A percentile compares a stretch with the other conserved stretches of the same genome.
phyloP scores from a whole-genome alignment of 1,284 basidiomycete species.

The Leucoagaricus sp. region DNA sequence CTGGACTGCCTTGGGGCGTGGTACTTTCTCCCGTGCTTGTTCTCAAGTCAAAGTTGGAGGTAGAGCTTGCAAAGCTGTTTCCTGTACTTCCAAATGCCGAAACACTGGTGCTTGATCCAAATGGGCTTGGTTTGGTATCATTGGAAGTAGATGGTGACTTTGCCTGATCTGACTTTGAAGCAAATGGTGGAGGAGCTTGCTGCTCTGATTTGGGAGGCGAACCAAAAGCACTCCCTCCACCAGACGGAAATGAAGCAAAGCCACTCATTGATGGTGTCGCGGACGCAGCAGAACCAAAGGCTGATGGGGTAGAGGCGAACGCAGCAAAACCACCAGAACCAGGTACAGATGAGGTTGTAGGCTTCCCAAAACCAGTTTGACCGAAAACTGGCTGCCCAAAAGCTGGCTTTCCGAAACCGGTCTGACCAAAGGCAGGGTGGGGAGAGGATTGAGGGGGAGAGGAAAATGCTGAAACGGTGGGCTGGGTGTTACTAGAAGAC shows the following conservation, averaged over 20 bases:
- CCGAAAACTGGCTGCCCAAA: conserved; percentile 21
- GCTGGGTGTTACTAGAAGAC: conserved; percentile 22
- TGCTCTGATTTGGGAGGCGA: neutral
- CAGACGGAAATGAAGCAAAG: conserved; percentile 12
- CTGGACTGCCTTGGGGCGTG: conserved; percentile 9
- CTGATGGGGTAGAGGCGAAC: conserved; percentile 22
- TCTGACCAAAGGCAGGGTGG: conserved; percentile 27
- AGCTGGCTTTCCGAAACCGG: conserved; percentile 21
- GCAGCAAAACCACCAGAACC: conserved; percentile 27
- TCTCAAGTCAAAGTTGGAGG: neutral
- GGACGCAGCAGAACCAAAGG: conserved; percentile 17
- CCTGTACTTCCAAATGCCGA: neutral
- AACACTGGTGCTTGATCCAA: neutral
- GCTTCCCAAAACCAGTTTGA: conserved; percentile 12
- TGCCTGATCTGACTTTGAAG: neutral
- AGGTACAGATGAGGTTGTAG: conserved; percentile 6
- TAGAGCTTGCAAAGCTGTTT: neutral
- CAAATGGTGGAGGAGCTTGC: neutral
- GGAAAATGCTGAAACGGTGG: conserved; percentile 19
- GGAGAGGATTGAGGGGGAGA: conserved; percentile 17
- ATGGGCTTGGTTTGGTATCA: neutral
- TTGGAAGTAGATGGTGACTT: neutral
- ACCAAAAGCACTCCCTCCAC: conserved; percentile 1
- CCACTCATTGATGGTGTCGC: conserved; percentile 6
- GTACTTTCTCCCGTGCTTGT: neutral